These are phyloP conservation scores for Clitocybe nebularis DNA, from an alignment of 1,284 basidiomycete genomes.

Conservation along the genomic window DNA sequence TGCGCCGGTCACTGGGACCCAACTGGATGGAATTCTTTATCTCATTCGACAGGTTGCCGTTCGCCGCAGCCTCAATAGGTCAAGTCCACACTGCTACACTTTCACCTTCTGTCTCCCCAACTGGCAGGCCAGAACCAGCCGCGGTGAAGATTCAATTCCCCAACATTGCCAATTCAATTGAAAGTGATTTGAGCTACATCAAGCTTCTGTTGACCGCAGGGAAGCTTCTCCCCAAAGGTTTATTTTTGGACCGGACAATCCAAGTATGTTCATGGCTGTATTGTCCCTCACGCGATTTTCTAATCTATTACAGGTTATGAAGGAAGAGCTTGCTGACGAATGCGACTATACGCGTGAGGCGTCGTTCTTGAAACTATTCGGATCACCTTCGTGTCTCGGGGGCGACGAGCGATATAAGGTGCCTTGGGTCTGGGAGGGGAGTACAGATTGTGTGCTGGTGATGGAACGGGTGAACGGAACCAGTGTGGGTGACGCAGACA, in stretches of 20 bases:
- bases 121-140: conserved; percentile 55
- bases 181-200: conserved; percentile 86
- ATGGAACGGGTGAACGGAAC: conserved; percentile 86
- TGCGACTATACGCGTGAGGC: conserved; percentile 94
- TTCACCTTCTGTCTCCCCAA: conserved; percentile 33
- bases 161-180: conserved; percentile 83
- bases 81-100: conserved; percentile 89
- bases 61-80: conserved; percentile 96
- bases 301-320: conserved; percentile 62
- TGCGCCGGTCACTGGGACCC: conserved; percentile 70
- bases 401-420: conserved; percentile 72
- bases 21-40: conserved; percentile 75
- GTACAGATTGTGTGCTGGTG: conserved; percentile 81
- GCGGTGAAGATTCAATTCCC: conserved; percentile 98
- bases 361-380: conserved; percentile 65
- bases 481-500: conserved; percentile 70
- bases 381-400: conserved; percentile 46
- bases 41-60: conserved; percentile 82
- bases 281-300: not conserved
- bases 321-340: conserved; percentile 90
- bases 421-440: conserved; percentile 83
- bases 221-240: conserved; percentile 77
- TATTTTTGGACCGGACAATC: conserved; percentile 89
- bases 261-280: conserved; percentile 47
- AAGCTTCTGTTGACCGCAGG: conserved; percentile 82